Conservation (phyloP, 345 rosid genomes). For the Sisymbrium irio region DNA sequence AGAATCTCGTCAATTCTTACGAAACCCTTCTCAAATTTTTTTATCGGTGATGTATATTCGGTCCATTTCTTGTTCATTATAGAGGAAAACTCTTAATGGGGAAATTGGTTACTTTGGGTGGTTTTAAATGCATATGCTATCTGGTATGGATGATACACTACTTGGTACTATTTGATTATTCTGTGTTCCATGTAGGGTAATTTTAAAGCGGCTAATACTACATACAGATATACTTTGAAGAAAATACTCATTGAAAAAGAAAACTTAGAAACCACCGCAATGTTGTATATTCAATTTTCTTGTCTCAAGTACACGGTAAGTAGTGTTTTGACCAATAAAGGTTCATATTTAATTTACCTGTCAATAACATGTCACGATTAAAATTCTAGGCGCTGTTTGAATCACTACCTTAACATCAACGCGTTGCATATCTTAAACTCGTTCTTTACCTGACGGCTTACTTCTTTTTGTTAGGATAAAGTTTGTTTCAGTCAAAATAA, state of each 20-base stretch:
- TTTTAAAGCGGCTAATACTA: constrained; percentile 53
- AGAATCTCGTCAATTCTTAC: no score
- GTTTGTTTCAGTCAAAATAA: no score
- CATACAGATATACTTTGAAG: constrained; percentile 62
- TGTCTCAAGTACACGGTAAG: constrained; percentile 66
- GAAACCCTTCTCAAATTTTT: no score
- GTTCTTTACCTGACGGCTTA: neutral
- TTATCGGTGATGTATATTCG: no score
- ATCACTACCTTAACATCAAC: neutral
- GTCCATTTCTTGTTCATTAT: no score
- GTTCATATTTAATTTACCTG: neutral
- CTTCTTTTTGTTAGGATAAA: no score
- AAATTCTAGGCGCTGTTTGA: neutral
- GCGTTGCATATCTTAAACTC: neutral
- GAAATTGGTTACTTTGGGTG: no score
- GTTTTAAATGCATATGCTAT: no score
- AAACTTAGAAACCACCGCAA: constrained; percentile 44
- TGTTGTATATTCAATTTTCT: constrained; percentile 62
- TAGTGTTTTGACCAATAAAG: constrained; percentile 3
- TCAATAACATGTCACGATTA: neutral
- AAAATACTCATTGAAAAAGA: constrained; percentile 43
- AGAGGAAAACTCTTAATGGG: no score
- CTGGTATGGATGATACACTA: constrained; percentile 44
- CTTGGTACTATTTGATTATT: neutral
- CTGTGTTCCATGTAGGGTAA: constrained; percentile 53